Percentiles rank a stretch among this genome's conserved stretches.
Conservation (phyloP, 495 filamentous ascomycete species). For the Tuber calosporum region DNA sequence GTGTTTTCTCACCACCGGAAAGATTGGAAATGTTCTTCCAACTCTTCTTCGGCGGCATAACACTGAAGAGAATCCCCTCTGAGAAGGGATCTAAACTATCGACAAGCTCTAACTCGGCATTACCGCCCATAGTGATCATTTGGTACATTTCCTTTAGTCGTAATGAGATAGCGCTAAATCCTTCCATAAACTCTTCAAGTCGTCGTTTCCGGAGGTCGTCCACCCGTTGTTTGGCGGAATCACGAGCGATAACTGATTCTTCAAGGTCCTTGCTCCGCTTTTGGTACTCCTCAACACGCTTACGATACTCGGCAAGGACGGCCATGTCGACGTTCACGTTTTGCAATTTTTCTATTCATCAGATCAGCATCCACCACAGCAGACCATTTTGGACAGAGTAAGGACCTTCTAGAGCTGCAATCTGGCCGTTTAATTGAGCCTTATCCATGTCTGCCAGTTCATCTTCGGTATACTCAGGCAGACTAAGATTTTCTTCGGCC, state of each 20-base stretch:
- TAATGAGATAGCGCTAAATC: slow-evolving; percentile 88
- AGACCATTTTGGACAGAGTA: not conserved
- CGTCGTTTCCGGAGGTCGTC: slow-evolving; percentile 84
- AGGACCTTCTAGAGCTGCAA: slow-evolving; percentile 68
- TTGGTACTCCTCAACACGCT: slow-evolving; percentile 77
- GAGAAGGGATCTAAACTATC: slow-evolving; percentile 93
- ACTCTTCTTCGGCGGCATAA: slow-evolving; percentile 99
- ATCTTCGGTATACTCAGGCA: slow-evolving; percentile 78
- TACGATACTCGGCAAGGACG: slow-evolving; percentile 88
- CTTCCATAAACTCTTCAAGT: slow-evolving; percentile 96
- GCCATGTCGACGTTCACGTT: slow-evolving; percentile 81
- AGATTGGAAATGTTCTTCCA: slow-evolving; percentile 99
- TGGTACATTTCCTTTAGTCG: slow-evolving; percentile 99
- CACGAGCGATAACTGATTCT: slow-evolving; percentile 64
- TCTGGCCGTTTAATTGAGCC: slow-evolving; percentile 73
- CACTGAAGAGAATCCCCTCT: slow-evolving; percentile 90
- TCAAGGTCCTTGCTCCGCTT: slow-evolving; percentile 73
- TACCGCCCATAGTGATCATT: slow-evolving; percentile 99
- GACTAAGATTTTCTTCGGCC: slow-evolving; percentile 47
- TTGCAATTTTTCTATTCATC: slow-evolving; percentile 64
- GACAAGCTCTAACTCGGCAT: slow-evolving; percentile 93
- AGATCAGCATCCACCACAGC: not conserved
- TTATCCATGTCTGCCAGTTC: slow-evolving; percentile 92
- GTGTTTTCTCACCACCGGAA: slow-evolving; percentile 91
- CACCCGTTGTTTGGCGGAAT: slow-evolving; percentile 77